phyloP scores from a whole-genome alignment of 2,329 filamentous ascomycete genomes.

The Colletotrichum chlorophyti region DNA sequence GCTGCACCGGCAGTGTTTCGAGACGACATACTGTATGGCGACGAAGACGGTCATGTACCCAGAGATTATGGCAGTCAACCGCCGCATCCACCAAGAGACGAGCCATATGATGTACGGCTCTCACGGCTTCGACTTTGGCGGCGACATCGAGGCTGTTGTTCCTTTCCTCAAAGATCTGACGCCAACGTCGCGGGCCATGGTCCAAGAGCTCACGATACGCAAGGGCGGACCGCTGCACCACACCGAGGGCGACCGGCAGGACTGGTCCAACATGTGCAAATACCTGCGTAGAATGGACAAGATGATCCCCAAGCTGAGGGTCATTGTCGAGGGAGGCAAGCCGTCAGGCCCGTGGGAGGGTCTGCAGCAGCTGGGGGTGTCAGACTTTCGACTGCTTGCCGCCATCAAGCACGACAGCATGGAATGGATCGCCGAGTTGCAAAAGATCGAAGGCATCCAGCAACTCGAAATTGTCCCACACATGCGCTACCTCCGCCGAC shows the following conservation, averaged over 20 bases:
- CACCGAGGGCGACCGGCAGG: constrained; percentile 48
- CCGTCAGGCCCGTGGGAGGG: constrained; percentile 57
- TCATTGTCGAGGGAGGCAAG: constrained; percentile 64
- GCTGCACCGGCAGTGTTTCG: constrained; percentile 47
- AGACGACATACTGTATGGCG: constrained; percentile 62
- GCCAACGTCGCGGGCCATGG: constrained; percentile 49
- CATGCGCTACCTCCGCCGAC: constrained; percentile 59
- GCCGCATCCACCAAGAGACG: constrained; percentile 61
- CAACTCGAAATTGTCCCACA: constrained; percentile 59
- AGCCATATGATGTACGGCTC: constrained; percentile 60
- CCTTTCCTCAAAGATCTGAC: constrained; percentile 67
- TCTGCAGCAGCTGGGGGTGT: constrained; percentile 49
- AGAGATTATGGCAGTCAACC: constrained; percentile 52
- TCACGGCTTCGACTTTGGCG: constrained; percentile 66
- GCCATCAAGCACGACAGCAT: constrained; percentile 55
- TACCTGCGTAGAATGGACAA: constrained; percentile 44
- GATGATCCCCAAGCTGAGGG: constrained; percentile 49
- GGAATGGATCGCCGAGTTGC: constrained; percentile 64
- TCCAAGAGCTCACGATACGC: constrained; percentile 58
- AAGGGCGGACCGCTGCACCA: constrained; percentile 63
- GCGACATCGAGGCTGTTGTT: constrained; percentile 64
- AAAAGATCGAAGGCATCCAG: constrained; percentile 54
- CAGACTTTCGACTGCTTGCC: constrained; percentile 54
- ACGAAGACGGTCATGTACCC: constrained; percentile 49
- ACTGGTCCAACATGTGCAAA: constrained; percentile 61